A percentile compares a stretch with the other conserved stretches of the same genome.
Evolutionary conservation across 2,329 filamentous ascomycete genomes (phyloP).

Genomic region (Exophiala aquamarina): DNA sequence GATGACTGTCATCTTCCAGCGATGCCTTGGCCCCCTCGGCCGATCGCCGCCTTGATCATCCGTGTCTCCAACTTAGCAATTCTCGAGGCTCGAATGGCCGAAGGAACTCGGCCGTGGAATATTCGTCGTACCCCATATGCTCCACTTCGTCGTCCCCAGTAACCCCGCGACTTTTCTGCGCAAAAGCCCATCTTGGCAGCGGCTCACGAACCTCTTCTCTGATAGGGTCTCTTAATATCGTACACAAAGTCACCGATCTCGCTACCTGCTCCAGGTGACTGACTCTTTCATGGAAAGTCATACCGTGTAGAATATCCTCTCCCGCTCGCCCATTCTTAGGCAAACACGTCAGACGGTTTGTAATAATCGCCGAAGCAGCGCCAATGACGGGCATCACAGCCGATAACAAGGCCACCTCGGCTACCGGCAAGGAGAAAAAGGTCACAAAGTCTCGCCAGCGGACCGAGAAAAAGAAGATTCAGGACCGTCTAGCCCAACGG

Average conservation of each 20-base stretch:
- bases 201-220: not conserved
- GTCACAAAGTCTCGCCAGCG: not conserved
- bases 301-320: not conserved
- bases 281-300: not conserved
- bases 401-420: not conserved
- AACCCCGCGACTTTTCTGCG: not conserved
- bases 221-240: not conserved
- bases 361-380: not conserved
- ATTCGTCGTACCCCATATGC: not conserved
- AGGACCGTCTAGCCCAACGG: conserved; percentile 17
- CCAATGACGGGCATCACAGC: not conserved
- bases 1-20: not conserved
- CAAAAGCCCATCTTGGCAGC: not conserved
- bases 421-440: not conserved
- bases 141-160: not conserved
- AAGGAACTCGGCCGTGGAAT: not conserved
- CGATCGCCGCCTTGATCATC: not conserved
- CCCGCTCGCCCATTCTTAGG: not conserved
- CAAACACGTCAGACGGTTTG: not conserved
- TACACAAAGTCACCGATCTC: not conserved
- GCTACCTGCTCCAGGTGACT: not conserved
- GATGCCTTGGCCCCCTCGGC: not conserved
- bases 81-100: not conserved
- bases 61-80: not conserved
- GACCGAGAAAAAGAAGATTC: conserved; percentile 9